These are phyloP conservation scores for Lachancea quebecensis DNA, from an alignment of 805 yeast genomes.

Conservation along the genomic window DNA sequence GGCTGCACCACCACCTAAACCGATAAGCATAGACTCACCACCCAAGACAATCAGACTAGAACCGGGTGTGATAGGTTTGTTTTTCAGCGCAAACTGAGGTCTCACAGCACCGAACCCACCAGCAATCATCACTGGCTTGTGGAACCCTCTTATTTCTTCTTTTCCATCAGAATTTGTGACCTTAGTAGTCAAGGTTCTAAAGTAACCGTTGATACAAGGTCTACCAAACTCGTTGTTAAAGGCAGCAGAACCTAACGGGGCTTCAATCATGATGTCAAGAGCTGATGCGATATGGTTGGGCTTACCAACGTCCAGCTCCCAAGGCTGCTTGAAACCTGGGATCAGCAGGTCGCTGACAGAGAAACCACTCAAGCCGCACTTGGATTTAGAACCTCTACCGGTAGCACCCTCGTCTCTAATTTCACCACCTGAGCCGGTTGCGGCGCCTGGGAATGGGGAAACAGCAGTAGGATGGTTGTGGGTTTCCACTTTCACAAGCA, in stretches of 20 bases:
- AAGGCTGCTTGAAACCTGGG: conserved; percentile 82
- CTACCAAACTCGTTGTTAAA: conserved; percentile 98
- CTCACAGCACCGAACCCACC: conserved; percentile 98
- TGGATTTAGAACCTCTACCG: conserved; percentile 95
- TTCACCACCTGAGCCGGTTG: conserved; percentile 99
- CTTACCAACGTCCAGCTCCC: conserved; percentile 89
- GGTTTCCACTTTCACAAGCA: conserved; percentile 93
- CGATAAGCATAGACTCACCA: conserved; percentile 96
- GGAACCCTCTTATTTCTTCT: conserved; percentile 86
- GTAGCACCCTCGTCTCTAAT: conserved; percentile 99
- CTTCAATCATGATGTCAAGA: conserved; percentile 91
- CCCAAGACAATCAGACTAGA: conserved; percentile 89
- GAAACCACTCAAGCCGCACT: conserved; percentile 93
- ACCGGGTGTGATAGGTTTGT: conserved; percentile 84
- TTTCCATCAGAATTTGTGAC: conserved; percentile 57
- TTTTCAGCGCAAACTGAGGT: conserved; percentile 85
- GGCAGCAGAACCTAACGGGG: conserved; percentile 96
- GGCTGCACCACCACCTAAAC: conserved; percentile 99
- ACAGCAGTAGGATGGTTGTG: conserved; percentile 99
- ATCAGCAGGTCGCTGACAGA: conserved; percentile 85
- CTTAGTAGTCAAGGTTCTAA: conserved; percentile 85
- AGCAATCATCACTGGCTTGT: conserved; percentile 98
- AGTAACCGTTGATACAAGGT: conserved; percentile 94
- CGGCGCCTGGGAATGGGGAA: conserved; percentile 98
- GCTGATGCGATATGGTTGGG: conserved; percentile 92